A percentile compares a stretch with the other conserved stretches of the same genome.
These are phyloP conservation scores for Byssochlamys sp. DNA, from an alignment of 2,329 filamentous ascomycete species.

Conservation along the genomic window DNA sequence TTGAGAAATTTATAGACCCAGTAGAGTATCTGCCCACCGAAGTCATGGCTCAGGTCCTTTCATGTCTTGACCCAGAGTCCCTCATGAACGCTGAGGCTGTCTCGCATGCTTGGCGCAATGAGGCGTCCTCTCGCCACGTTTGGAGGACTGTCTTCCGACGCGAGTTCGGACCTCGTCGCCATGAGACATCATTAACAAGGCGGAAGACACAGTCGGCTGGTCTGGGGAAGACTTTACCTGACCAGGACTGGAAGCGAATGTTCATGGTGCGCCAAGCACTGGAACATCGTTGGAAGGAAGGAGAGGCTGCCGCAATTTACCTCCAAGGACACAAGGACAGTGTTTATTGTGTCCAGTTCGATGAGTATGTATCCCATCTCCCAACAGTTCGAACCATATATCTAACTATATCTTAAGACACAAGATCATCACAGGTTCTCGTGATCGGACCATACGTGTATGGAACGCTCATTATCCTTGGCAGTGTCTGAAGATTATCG, in stretches of 20 bases:
- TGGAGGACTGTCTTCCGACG: conserved; percentile 55
- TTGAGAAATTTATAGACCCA: conserved; percentile 38
- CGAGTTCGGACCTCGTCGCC: conserved; percentile 40
- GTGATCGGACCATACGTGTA: conserved; percentile 87
- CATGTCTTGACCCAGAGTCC: conserved; percentile 49
- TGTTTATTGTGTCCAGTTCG: conserved; percentile 96
- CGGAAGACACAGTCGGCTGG: conserved; percentile 43
- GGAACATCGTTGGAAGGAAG: conserved; percentile 67
- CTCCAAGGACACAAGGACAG: conserved; percentile 89
- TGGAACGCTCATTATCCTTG: conserved; percentile 84
- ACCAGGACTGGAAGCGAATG: conserved; percentile 76
- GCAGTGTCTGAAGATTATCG: conserved; percentile 76
- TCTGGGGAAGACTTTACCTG: conserved; percentile 45
- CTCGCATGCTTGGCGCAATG: conserved; percentile 47
- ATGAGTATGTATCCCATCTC: conserved; percentile 56
- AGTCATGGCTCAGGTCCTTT: conserved; percentile 49
- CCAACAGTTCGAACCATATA: not conserved
- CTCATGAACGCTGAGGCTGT: conserved; percentile 48
- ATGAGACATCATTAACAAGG: conserved; percentile 24
- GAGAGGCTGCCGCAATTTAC: conserved; percentile 72
- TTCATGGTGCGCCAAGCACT: conserved; percentile 69
- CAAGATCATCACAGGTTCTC: conserved; percentile 93
- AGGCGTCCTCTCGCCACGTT: conserved; percentile 49
- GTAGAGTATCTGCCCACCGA: conserved; percentile 48
- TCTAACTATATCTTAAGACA: conserved; percentile 42